Evolutionary conservation across 768 basidiomycete species (phyloP), one percentile per base, ranked within the genome.

Genomic region (Naematelia aurantialba): DNA sequence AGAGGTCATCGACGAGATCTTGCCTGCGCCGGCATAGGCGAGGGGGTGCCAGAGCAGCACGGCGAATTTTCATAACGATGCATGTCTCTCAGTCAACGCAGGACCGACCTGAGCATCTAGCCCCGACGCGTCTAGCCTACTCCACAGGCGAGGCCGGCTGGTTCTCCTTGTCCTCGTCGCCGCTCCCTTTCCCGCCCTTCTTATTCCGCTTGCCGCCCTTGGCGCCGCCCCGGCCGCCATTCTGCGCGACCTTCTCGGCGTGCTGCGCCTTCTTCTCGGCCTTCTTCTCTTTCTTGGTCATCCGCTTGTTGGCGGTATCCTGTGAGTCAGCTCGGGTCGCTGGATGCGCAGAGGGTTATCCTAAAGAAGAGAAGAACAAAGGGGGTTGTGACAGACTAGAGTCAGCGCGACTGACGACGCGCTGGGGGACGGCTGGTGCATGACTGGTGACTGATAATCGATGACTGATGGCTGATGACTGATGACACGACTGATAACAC

Each of bases 231-330:
- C 27, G 26, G 27, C 34, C 34, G 34, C 8, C 34, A 39, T n/a
- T n/a, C n/a, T n/a, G n/a, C n/a, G 49, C 46, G 24, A 55, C 60
- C 12, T 60, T 61, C 27, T 34, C 56, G 3, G 46, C 49, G 27
- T 65, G 61, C 46, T 58, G 50, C 19, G 53, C 45, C 50, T 59
- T 57, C 60, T 65, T 65, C 30, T 58, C 56, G 11, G 50, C 56
- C 60, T 57, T 59, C 45, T 65, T 65, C 17, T 58, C 60, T 27
- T 65, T 61, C 54, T 65, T 65, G 24, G 44, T 48, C 46, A 31
- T 4, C 44, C 46, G 25, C 45, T 55, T 22, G 10, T 26, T 11
- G 27, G 42, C 14, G 29, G 14, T 49, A 17, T 56, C n/a, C 10
- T 26, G 45, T n/a, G n/a, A n/a, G n/a, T n/a, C n/a, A n/a, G n/a